Conservation (phyloP, 192 early-diverging fungal species). For the Dissophora ornata region DNA sequence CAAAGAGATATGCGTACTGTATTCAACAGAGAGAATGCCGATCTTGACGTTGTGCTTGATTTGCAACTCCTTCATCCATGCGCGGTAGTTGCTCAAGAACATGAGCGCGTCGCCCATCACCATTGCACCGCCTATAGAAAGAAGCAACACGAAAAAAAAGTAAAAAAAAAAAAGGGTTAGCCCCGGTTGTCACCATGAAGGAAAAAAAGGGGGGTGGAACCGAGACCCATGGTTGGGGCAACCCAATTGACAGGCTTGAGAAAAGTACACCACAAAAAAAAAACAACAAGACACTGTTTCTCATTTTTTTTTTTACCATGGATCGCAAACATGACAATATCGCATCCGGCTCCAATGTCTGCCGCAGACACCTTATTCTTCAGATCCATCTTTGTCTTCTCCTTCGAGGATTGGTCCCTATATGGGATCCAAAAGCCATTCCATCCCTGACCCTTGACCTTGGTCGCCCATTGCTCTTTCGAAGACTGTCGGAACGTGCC, state of each 20-base stretch:
- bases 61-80: constrained; percentile 53
- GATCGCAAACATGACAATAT: constrained; percentile 48
- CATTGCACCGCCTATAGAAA: constrained; percentile 43
- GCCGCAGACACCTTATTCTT: constrained; percentile 3
- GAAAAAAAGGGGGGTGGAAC: no score
- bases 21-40: constrained; percentile 37
- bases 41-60: constrained; percentile 40
- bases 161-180: constrained; percentile 11
- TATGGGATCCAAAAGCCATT: constrained; percentile 51
- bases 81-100: constrained; percentile 35
- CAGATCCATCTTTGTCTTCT: constrained; percentile 1
- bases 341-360: constrained; percentile 40
- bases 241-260: no score
- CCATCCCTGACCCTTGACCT: constrained; percentile 40
- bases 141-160: constrained; percentile 1
- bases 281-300: constrained; percentile 13
- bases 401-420: constrained; percentile 30
- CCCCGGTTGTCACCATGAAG: no score
- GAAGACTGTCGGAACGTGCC: constrained; percentile 32
- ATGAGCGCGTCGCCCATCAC: constrained; percentile 41
- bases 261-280: constrained; percentile 5
- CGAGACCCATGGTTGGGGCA: no score
- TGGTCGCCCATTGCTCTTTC: constrained; percentile 42
- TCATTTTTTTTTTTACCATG: constrained; percentile 34
- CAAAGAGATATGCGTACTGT: constrained; percentile 13